A percentile compares a stretch with the other conserved stretches of the same genome.
phyloP scores from a whole-genome alignment of 1,284 basidiomycete genomes.

The Trichosporon coremiiforme region DNA sequence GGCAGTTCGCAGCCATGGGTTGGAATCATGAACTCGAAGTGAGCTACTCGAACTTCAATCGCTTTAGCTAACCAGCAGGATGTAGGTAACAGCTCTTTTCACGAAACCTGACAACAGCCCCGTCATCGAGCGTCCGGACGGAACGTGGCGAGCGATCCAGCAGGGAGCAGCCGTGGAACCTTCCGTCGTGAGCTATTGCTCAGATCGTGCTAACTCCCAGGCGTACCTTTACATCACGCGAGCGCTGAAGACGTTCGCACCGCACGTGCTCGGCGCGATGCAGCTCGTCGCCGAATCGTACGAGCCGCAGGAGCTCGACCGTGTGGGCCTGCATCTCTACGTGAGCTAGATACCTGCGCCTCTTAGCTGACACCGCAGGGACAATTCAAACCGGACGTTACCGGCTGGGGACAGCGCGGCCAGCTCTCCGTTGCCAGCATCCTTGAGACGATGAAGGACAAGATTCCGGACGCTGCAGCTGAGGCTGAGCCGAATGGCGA shows the following conservation, averaged over 20 bases:
- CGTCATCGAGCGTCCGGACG: conserved; percentile 69
- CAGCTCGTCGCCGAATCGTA: conserved; percentile 74
- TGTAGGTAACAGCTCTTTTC: conserved; percentile 20
- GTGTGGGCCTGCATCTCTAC: conserved; percentile 71
- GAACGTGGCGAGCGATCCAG: conserved; percentile 78
- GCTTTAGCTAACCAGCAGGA: conserved; percentile 18
- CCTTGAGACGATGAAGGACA: conserved; percentile 45
- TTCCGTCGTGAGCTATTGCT: conserved; percentile 55
- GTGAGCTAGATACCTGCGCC: conserved; percentile 41
- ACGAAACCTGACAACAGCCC: conserved; percentile 62
- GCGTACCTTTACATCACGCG: conserved; percentile 82
- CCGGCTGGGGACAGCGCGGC: conserved; percentile 54
- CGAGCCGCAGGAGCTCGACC: conserved; percentile 66
- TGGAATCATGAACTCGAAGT: conserved; percentile 84
- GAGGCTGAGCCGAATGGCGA: not conserved
- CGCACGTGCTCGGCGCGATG: conserved; percentile 76
- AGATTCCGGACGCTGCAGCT: not conserved
- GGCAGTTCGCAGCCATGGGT: conserved; percentile 86
- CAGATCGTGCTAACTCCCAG: conserved; percentile 28
- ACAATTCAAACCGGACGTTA: conserved; percentile 55
- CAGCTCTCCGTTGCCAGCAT: conserved; percentile 47
- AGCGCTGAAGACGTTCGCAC: conserved; percentile 72
- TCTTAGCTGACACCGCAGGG: conserved; percentile 35
- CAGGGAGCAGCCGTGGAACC: conserved; percentile 73
- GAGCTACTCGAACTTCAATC: conserved; percentile 42